Percentiles rank a stretch among this genome's conserved stretches.
phyloP scores from a whole-genome alignment of 352 stramenopile genomes.

The Phytophthora podocarpi region DNA sequence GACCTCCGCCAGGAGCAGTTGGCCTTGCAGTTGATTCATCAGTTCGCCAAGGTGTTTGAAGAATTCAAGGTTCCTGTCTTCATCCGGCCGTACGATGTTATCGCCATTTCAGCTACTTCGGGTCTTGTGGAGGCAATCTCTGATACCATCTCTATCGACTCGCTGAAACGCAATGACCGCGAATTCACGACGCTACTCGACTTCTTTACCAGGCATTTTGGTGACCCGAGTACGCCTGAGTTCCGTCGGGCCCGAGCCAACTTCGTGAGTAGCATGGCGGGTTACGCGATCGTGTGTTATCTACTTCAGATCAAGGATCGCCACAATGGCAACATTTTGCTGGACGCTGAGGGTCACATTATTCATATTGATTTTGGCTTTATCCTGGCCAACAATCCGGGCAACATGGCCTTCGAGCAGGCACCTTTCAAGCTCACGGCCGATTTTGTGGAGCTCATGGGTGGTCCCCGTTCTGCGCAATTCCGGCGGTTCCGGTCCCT shows the following conservation, averaged over 20 bases:
- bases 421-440: slow-evolving; percentile 98
- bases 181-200: slow-evolving; percentile 91
- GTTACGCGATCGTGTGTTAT: slow-evolving; percentile 96
- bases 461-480: slow-evolving; percentile 89
- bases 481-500: slow-evolving; percentile 96
- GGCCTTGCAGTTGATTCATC: slow-evolving; percentile 95
- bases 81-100: slow-evolving; percentile 96
- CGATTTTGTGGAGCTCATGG: slow-evolving; percentile 97
- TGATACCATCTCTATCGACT: slow-evolving; percentile 98
- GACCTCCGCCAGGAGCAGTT: slow-evolving; percentile 98
- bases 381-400: slow-evolving; percentile 93
- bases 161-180: slow-evolving; percentile 96
- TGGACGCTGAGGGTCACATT: slow-evolving; percentile 95
- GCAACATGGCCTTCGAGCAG: slow-evolving; percentile 95
- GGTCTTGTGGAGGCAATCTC: slow-evolving; percentile 97
- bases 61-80: slow-evolving; percentile 94
- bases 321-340: slow-evolving; percentile 98
- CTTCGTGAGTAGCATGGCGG: slow-evolving; percentile 87
- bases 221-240: slow-evolving; percentile 64
- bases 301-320: slow-evolving; percentile 98
- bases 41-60: slow-evolving; percentile 95
- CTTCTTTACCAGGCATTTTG: slow-evolving; percentile 96
- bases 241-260: slow-evolving; percentile 85
- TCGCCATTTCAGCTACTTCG: slow-evolving; percentile 92
- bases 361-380: slow-evolving; percentile 98